Evolutionary conservation across 2,329 filamentous ascomycete genomes (phyloP).

Genomic region (Apiospora phragmitis): DNA sequence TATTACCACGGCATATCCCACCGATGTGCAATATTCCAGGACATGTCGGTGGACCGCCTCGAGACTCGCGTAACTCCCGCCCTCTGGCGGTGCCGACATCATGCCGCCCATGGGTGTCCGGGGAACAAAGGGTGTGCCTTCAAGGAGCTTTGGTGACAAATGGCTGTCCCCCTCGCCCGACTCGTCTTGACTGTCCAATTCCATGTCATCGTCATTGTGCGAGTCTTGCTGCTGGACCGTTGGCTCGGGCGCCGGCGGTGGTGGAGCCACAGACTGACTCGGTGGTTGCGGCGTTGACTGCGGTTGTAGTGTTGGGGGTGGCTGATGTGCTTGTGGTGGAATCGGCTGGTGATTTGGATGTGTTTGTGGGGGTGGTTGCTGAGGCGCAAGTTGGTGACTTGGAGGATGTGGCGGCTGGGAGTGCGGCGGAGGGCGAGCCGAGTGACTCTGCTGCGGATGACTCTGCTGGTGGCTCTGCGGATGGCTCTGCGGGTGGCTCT

Average conservation of each 20-base stretch:
- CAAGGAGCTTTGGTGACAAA: slow-evolving; percentile 48
- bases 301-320: slow-evolving; percentile 26
- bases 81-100: slow-evolving; percentile 65
- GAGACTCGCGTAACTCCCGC: slow-evolving; percentile 63
- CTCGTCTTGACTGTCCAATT: slow-evolving; percentile 52
- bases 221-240: slow-evolving; percentile 36
- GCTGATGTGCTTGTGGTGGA: slow-evolving; percentile 27
- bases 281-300: slow-evolving; percentile 28
- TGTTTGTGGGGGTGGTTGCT: slow-evolving; percentile 20
- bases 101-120: slow-evolving; percentile 56
- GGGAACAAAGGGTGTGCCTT: slow-evolving; percentile 52
- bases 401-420: slow-evolving; percentile 16
- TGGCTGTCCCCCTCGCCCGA: slow-evolving; percentile 44
- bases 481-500: slow-evolving; percentile 18
- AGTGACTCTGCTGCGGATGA: slow-evolving; percentile 29
- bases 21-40: slow-evolving; percentile 64
- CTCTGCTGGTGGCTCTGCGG: slow-evolving; percentile 21
- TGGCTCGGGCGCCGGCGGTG: slow-evolving; percentile 30
- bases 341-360: slow-evolving; percentile 24
- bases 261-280: slow-evolving; percentile 34
- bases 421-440: slow-evolving; percentile 28
- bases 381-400: slow-evolving; percentile 19
- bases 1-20: slow-evolving; percentile 69
- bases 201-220: slow-evolving; percentile 51
- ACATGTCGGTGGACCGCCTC: slow-evolving; percentile 66